A percentile compares a stretch with the other conserved stretches of the same genome.
These are phyloP conservation scores for Pseudogymnoascus sp. DNA, from an alignment of 2,329 filamentous ascomycete genomes.

Conservation along the genomic window DNA sequence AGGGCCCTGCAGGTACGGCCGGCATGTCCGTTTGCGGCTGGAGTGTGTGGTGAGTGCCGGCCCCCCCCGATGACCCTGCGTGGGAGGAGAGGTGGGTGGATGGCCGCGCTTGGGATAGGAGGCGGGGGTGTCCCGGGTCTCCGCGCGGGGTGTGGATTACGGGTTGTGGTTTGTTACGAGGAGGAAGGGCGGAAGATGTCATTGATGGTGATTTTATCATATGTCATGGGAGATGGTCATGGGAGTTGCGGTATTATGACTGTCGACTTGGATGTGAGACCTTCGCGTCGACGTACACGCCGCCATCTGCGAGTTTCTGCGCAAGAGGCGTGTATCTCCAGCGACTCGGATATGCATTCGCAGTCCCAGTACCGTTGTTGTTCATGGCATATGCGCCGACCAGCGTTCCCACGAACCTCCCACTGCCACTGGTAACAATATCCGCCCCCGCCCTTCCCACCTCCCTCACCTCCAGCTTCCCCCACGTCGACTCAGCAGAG, in stretches of 20 bases:
- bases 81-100: no score
- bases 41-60: background rate
- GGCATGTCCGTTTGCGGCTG: background rate
- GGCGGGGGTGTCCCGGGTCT: no score
- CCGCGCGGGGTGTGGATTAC: no score
- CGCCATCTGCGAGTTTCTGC: background rate
- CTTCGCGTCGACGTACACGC: background rate
- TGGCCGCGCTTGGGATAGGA: no score
- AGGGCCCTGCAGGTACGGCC: background rate
- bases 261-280: background rate
- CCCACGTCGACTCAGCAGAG: background rate
- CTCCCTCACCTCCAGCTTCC: background rate
- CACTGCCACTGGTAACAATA: background rate
- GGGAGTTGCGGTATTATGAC: no score
- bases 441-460: background rate
- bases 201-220: no score
- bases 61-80: background rate
- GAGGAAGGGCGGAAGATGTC: no score
- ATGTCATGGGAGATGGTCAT: no score
- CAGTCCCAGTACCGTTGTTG: background rate
- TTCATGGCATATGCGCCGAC: background rate
- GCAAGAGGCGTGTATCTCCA: background rate
- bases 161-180: no score
- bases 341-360: background rate
- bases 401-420: background rate